Conservation (phyloP, 1,284 basidiomycete genomes). For the Ustilago lituana region DNA sequence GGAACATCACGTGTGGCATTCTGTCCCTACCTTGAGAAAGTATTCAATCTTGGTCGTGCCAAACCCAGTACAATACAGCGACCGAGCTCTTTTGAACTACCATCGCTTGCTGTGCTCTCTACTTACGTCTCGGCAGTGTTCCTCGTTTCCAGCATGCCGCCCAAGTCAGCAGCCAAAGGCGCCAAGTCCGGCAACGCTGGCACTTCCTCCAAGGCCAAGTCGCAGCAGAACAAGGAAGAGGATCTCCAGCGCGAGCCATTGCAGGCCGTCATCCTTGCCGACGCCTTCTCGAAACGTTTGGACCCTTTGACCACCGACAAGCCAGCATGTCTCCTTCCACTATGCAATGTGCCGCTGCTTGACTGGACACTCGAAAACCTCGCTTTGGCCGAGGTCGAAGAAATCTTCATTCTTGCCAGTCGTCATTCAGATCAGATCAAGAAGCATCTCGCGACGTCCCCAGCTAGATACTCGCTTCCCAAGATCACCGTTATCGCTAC, state of each 20-base stretch:
- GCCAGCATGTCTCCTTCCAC: conserved; percentile 79
- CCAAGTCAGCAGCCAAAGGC: conserved; percentile 28
- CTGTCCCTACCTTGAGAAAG: not conserved
- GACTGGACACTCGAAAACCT: conserved; percentile 97
- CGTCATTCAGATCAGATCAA: conserved; percentile 54
- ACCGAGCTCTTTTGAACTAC: not conserved
- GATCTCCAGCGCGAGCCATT: conserved; percentile 69
- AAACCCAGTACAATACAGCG: too few species aligned
- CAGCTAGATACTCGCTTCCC: conserved; percentile 60
- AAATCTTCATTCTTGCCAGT: conserved; percentile 89
- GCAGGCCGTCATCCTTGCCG: conserved; percentile 91
- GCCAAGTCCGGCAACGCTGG: conserved; percentile 15
- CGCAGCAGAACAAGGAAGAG: conserved; percentile 45
- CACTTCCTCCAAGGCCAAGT: conserved; percentile 36
- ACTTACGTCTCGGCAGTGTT: too few species aligned
- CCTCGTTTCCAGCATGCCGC: conserved; percentile 36
- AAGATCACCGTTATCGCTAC: conserved; percentile 81
- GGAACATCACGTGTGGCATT: conserved; percentile 17
- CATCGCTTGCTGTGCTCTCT: not conserved
- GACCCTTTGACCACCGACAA: conserved; percentile 77
- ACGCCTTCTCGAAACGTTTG: conserved; percentile 93
- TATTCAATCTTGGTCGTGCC: too few species aligned
- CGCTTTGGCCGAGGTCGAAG: conserved; percentile 88
- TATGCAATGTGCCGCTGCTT: conserved; percentile 90
- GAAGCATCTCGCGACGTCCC: conserved; percentile 74